Evolutionary conservation across 768 basidiomycete species (phyloP).

Genomic region (Hericium rajendrae): DNA sequence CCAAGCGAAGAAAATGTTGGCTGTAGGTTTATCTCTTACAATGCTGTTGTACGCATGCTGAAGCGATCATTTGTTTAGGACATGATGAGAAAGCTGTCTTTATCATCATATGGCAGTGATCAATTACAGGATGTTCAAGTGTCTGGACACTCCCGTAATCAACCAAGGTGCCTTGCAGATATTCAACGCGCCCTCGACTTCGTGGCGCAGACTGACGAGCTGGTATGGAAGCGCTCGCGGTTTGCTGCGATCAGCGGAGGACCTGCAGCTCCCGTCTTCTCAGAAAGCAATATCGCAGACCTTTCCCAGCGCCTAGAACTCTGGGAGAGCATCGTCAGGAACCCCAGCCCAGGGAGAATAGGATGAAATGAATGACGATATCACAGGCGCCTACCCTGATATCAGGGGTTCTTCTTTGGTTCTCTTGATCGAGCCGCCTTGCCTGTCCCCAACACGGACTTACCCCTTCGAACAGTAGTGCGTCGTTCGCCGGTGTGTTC

Average conservation of each 20-base stretch:
- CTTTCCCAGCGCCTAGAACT: conserved; percentile 8
- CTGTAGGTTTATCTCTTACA: not conserved
- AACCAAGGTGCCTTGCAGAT: not conserved
- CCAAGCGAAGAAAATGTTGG: not conserved
- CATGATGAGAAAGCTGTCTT: not conserved
- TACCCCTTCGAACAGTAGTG: too few relatives aligned
- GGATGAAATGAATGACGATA: too few relatives aligned
- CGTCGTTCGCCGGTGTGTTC: too few relatives aligned
- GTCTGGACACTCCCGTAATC: not conserved
- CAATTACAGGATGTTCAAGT: not conserved
- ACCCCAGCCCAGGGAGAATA: not conserved
- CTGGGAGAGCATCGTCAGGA: conserved; percentile 15
- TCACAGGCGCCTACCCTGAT: not conserved
- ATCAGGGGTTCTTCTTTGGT: too few relatives aligned
- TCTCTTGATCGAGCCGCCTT: too few relatives aligned
- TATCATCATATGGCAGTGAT: conserved; percentile 2
- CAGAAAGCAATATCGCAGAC: conserved; percentile 10
- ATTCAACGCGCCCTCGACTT: conserved; percentile 11
- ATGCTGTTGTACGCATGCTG: not conserved
- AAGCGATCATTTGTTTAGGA: not conserved
- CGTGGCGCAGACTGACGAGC: conserved; percentile 10
- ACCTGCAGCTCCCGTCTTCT: conserved; percentile 7
- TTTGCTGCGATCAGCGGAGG: conserved; percentile 1
- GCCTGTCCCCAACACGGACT: too few relatives aligned
- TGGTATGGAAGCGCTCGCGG: conserved; percentile 13